These are phyloP conservation scores for Anisodus acutangulus DNA, from an alignment of 257 asterid species.

Conservation along the genomic window DNA sequence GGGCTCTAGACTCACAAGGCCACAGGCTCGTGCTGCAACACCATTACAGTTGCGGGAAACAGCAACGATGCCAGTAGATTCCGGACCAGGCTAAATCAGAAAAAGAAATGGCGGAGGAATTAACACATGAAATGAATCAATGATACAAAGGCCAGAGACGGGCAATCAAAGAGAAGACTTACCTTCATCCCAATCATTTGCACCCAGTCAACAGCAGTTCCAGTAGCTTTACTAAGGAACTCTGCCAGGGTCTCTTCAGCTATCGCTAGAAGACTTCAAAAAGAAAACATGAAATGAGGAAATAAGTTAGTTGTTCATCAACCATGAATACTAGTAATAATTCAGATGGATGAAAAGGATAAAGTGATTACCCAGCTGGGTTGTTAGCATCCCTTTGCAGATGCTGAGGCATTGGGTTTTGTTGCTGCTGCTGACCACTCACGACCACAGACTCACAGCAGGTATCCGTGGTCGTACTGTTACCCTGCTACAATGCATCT, in stretches of 20 bases:
- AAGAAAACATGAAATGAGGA: neutral
- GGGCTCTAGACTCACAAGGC: conserved; percentile 99
- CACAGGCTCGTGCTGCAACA: conserved; percentile 99
- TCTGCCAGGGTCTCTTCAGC: conserved; percentile 99
- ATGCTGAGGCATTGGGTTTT: conserved; percentile 87
- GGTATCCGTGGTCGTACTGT: conserved; percentile 74
- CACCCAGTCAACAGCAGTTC: conserved; percentile 99
- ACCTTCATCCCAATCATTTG: conserved; percentile 99
- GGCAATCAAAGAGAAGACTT: neutral
- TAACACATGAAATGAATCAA: neutral
- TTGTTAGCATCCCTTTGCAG: conserved; percentile 85
- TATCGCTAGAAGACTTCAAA: conserved; percentile 78
- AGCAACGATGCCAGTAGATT: conserved; percentile 96
- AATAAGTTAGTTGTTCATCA: neutral
- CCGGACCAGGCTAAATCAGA: conserved; percentile 97
- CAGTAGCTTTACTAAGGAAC: conserved; percentile 99
- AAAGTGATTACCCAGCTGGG: conserved; percentile 90
- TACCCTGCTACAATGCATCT: conserved; percentile 51
- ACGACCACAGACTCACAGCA: conserved; percentile 96
- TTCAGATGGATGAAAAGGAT: neutral
- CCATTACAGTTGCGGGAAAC: conserved; percentile 97
- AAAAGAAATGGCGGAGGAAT: neutral
- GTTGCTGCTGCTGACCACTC: conserved; percentile 86
- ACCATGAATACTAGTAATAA: neutral
- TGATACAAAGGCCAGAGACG: neutral